Percentiles rank a stretch among this genome's conserved stretches.
Evolutionary conservation across 1,139 yeast species (phyloP).

Genomic region (Geotrichum phurueaensis): DNA sequence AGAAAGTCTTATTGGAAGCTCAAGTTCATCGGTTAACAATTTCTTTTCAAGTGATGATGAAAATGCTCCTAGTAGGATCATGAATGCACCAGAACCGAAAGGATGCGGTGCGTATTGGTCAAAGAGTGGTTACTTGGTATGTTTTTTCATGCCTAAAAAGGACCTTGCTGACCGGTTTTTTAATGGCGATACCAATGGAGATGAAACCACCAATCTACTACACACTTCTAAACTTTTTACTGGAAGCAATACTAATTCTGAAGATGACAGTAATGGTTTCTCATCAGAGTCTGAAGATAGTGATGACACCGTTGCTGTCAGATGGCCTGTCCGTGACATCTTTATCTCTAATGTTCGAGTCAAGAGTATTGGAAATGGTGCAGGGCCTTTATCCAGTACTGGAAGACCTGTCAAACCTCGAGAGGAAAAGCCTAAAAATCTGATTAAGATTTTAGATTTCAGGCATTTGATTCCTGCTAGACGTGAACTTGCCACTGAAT

Average conservation of each 20-base stretch:
- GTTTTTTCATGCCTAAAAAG: slow-evolving; percentile 65
- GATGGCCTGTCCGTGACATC: slow-evolving; percentile 11
- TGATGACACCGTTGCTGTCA: slow-evolving; percentile 6
- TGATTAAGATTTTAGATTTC: slow-evolving; percentile 38
- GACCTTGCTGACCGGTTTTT: neutral
- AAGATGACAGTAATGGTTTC: slow-evolving; percentile 11
- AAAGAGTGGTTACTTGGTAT: slow-evolving; percentile 66
- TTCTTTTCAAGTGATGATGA: slow-evolving; percentile 28
- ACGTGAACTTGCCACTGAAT: slow-evolving; percentile 69
- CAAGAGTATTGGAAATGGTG: slow-evolving; percentile 9
- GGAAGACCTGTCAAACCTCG: slow-evolving; percentile 9
- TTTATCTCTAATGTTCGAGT: slow-evolving; percentile 7
- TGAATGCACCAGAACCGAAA: slow-evolving; percentile 84
- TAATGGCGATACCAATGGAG: neutral
- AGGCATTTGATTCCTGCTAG: slow-evolving; percentile 69
- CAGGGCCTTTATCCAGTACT: slow-evolving; percentile 8
- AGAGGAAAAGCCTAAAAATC: slow-evolving; percentile 10
- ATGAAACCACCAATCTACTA: neutral
- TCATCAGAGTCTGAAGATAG: slow-evolving; percentile 13
- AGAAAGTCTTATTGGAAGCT: slow-evolving; percentile 3
- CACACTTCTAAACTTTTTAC: slow-evolving; percentile 3
- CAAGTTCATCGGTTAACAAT: neutral
- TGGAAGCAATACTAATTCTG: slow-evolving; percentile 10
- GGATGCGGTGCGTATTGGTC: slow-evolving; percentile 94
- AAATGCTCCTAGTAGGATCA: slow-evolving; percentile 36